Percentiles rank a stretch among this genome's conserved stretches.
Evolutionary conservation across 257 asterid genomes (phyloP).

Genomic region (Solanum corneliomulleri): DNA sequence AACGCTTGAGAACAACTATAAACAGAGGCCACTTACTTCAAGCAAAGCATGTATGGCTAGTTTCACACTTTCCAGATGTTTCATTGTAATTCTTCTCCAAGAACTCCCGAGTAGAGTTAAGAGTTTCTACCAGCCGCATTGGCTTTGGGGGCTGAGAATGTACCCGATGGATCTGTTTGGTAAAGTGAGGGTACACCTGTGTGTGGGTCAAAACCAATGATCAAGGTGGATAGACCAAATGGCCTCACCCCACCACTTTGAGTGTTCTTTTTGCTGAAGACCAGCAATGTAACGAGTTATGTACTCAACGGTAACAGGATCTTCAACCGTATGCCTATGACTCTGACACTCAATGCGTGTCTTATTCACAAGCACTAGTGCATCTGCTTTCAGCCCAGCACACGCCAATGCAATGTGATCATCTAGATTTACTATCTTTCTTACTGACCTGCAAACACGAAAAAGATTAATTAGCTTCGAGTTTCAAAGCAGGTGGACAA

Average conservation of each 20-base stretch:
- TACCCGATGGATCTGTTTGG: slow-evolving; percentile 95
- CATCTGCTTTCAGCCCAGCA: slow-evolving; percentile 97
- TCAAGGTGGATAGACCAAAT: slow-evolving; percentile 94
- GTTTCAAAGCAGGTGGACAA: background rate
- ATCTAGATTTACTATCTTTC: slow-evolving; percentile 90
- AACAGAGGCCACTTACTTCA: slow-evolving; percentile 44
- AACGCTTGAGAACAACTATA: background rate
- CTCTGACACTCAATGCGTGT: slow-evolving; percentile 92
- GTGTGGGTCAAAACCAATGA: slow-evolving; percentile 92
- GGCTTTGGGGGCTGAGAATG: slow-evolving; percentile 94
- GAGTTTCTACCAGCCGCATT: slow-evolving; percentile 97
- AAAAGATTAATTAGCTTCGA: background rate
- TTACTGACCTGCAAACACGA: slow-evolving; percentile 56
- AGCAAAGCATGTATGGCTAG: slow-evolving; percentile 90
- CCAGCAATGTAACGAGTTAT: slow-evolving; percentile 97
- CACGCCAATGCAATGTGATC: slow-evolving; percentile 93
- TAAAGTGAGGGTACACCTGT: slow-evolving; percentile 71
- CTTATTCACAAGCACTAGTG: slow-evolving; percentile 73
- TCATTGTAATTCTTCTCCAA: slow-evolving; percentile 93
- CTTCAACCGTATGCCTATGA: slow-evolving; percentile 79
- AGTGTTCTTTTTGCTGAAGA: slow-evolving; percentile 95
- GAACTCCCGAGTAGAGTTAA: slow-evolving; percentile 71
- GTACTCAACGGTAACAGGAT: slow-evolving; percentile 92
- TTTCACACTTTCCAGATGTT: slow-evolving; percentile 88
- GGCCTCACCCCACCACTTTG: slow-evolving; percentile 99